Conservation (phyloP, 2,329 filamentous ascomycete genomes). For the Xylaria sp. region DNA sequence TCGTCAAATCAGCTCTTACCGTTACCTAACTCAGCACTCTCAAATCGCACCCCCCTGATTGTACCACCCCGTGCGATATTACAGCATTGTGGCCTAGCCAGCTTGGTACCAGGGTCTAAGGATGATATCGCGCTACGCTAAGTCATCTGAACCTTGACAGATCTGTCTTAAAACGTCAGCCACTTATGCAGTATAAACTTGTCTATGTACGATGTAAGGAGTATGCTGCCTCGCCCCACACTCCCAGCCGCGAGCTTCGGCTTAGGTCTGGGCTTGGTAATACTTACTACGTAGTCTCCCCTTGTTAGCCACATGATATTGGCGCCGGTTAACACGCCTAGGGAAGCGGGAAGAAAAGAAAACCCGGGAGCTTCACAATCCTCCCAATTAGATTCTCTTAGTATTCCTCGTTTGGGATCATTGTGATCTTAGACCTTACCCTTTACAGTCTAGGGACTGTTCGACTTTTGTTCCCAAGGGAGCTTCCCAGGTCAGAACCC, state of each 20-base stretch:
- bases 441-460: slow-evolving; percentile 28
- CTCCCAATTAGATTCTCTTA: slow-evolving; percentile 8
- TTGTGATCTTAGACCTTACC: slow-evolving; percentile 23
- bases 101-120: slow-evolving; percentile 18
- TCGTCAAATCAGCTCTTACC: slow-evolving; percentile 1
- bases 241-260: slow-evolving; percentile 33
- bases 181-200: slow-evolving; percentile 31
- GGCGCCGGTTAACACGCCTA: slow-evolving; percentile 25
- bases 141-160: slow-evolving; percentile 33
- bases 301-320: slow-evolving; percentile 27
- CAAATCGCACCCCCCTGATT: slow-evolving; percentile 8
- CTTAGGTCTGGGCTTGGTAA: slow-evolving; percentile 5
- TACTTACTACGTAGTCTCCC: slow-evolving; percentile 22
- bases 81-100: slow-evolving; percentile 18
- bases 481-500: slow-evolving; percentile 11
- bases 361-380: slow-evolving; percentile 7
- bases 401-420: slow-evolving; percentile 8
- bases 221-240: slow-evolving; percentile 25
- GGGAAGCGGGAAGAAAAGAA: slow-evolving; percentile 6
- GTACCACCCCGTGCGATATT: slow-evolving; percentile 7
- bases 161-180: slow-evolving; percentile 27
- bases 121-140: slow-evolving; percentile 28
- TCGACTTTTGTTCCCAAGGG: slow-evolving; percentile 19
- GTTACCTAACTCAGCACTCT: slow-evolving; percentile 13
- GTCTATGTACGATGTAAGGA: slow-evolving; percentile 28